These are phyloP conservation scores for Paraglomus occultum DNA, from an alignment of 192 early-diverging fungal species.

Conservation along the genomic window DNA sequence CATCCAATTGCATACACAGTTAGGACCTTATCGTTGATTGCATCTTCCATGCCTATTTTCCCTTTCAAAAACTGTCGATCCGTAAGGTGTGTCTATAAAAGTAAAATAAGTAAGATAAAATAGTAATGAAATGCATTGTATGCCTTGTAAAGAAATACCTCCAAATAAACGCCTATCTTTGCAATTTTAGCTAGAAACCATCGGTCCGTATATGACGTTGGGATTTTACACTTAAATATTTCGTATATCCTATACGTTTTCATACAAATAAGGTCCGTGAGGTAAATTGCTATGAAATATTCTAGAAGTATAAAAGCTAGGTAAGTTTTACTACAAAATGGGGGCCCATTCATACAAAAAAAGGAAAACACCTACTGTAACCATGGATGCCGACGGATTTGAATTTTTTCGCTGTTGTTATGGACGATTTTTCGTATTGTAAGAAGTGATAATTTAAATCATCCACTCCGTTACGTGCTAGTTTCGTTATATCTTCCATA, in stretches of 20 bases:
- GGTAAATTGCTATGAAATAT: constrained; percentile 6
- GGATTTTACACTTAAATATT: constrained; percentile 9
- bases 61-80: constrained; percentile 1
- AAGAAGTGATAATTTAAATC: constrained; percentile 16
- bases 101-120: background rate
- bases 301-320: constrained; percentile 4
- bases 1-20: constrained; percentile 3
- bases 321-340: no score
- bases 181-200: constrained; percentile 15
- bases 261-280: background rate
- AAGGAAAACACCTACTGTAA: constrained; percentile 8
- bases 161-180: constrained; percentile 8
- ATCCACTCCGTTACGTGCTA: constrained; percentile 15
- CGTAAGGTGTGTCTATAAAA: constrained; percentile 3
- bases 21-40: background rate
- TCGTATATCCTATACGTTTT: constrained; percentile 14
- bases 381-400: constrained; percentile 14
- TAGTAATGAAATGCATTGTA: background rate
- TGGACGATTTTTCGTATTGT: background rate
- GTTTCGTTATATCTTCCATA: constrained; percentile 1
- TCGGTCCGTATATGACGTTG: constrained; percentile 8
- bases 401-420: constrained; percentile 12
- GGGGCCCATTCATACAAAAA: no score
- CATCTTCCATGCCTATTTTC: constrained; percentile 10
- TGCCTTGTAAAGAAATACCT: background rate